Evolutionary conservation across 1,284 basidiomycete species (phyloP).

Genomic region (Xerocomus tenax): DNA sequence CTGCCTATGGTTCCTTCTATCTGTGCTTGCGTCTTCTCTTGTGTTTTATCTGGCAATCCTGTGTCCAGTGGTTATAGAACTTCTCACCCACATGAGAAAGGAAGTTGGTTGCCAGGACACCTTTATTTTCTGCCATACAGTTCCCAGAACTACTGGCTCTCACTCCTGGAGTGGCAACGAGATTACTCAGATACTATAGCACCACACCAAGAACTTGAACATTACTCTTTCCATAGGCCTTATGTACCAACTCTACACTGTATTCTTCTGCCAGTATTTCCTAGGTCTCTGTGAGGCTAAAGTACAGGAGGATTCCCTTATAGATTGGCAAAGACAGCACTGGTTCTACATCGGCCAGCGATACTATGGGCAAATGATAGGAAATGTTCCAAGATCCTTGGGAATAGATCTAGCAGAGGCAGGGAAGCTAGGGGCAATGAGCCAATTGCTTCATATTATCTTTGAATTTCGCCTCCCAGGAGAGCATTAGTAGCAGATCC

Average conservation of each 20-base stretch:
- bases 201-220: neutral
- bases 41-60: conserved; percentile 2
- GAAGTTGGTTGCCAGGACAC: neutral
- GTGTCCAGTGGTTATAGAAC: neutral
- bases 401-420: conserved; percentile 6
- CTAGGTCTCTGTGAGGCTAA: neutral
- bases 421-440: conserved; percentile 4
- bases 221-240: neutral
- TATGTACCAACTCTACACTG: conserved; percentile 3
- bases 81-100: neutral
- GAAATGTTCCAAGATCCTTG: conserved; percentile 1
- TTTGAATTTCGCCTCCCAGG: neutral
- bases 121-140: neutral
- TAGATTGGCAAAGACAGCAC: conserved; percentile 3
- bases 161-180: neutral
- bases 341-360: conserved; percentile 1
- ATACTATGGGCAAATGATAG: neutral
- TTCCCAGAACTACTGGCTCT: neutral
- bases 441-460: conserved; percentile 3
- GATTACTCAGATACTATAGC: neutral
- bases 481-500: neutral
- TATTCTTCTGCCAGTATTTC: conserved; percentile 8
- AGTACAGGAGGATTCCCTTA: neutral
- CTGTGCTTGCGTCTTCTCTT: neutral
- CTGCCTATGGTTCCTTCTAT: conserved; percentile 4